Conservation (phyloP, 129 eudicot species). For the Artemisia tridentata region DNA sequence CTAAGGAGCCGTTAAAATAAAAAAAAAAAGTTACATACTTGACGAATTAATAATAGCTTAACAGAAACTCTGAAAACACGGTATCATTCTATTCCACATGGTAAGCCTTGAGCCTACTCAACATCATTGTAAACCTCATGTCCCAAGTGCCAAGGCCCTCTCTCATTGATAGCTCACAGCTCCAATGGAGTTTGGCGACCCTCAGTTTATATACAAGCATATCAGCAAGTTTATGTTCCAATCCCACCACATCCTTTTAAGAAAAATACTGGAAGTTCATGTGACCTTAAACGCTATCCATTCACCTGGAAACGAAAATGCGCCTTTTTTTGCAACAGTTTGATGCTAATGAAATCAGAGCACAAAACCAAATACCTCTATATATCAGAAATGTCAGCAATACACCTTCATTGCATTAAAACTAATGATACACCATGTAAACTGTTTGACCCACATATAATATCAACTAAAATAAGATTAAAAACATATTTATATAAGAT, state of each 20-base stretch:
- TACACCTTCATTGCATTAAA: too few relatives aligned
- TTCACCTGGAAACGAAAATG: conserved; percentile 29
- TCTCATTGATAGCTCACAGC: conserved; percentile 32
- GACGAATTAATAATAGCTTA: too few relatives aligned
- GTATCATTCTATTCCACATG: conserved; percentile 30
- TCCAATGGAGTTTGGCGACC: conserved; percentile 48
- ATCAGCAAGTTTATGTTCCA: conserved; percentile 28
- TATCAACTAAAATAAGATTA: too few relatives aligned
- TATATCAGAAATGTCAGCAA: too few relatives aligned
- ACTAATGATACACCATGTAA: too few relatives aligned
- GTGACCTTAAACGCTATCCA: too few relatives aligned
- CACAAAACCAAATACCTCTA: conserved; percentile 16
- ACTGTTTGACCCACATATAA: too few relatives aligned
- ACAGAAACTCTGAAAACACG: too few relatives aligned
- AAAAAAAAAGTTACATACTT: background rate
- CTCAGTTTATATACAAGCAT: conserved; percentile 34
- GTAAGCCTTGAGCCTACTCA: conserved; percentile 41
- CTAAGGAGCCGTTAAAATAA: too few relatives aligned
- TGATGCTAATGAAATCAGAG: conserved; percentile 28
- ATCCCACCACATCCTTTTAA: conserved; percentile 36
- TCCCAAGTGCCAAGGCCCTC: conserved; percentile 47
- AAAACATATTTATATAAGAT: too few relatives aligned
- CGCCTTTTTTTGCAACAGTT: conserved; percentile 36
- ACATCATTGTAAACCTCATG: conserved; percentile 40
- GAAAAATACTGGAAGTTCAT: conserved; percentile 36